These are phyloP conservation scores for Lineolata rhizophorae DNA, from an alignment of 495 filamentous ascomycete species.

Conservation along the genomic window DNA sequence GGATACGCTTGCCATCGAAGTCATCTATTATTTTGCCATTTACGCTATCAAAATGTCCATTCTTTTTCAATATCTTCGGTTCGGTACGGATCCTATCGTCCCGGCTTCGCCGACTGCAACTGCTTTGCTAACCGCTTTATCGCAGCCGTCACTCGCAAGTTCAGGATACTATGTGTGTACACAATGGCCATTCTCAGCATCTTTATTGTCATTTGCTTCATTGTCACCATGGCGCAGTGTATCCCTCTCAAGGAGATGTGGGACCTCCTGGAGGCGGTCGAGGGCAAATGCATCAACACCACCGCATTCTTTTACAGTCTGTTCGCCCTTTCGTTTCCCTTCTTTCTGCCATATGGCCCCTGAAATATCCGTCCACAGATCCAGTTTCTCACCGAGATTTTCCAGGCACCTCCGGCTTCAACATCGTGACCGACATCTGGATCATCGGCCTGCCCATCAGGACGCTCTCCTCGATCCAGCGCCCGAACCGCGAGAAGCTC, in stretches of 20 bases:
- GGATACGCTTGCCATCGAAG: slow-evolving; percentile 20
- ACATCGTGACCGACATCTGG: slow-evolving; percentile 29
- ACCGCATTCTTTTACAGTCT: slow-evolving; percentile 28
- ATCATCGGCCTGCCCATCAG: slow-evolving; percentile 28
- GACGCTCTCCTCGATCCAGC: slow-evolving; percentile 21
- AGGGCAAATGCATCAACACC: slow-evolving; percentile 24
- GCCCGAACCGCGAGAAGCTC: slow-evolving; percentile 22
- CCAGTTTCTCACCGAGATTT: not conserved
- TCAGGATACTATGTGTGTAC: slow-evolving; percentile 6
- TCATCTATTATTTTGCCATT: slow-evolving; percentile 22
- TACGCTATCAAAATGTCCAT: slow-evolving; percentile 25
- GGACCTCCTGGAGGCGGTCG: slow-evolving; percentile 19
- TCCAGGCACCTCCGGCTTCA: slow-evolving; percentile 24
- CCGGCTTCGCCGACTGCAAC: not conserved
- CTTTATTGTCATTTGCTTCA: slow-evolving; percentile 19
- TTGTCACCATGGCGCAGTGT: slow-evolving; percentile 22
- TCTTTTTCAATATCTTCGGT: slow-evolving; percentile 24
- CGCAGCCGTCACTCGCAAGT: slow-evolving; percentile 1
- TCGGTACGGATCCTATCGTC: slow-evolving; percentile 16
- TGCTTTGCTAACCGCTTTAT: not conserved
- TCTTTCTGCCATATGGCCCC: too few species aligned
- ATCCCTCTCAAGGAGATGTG: slow-evolving; percentile 23
- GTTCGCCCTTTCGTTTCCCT: too few species aligned
- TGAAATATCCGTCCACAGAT: not conserved
- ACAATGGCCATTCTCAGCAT: slow-evolving; percentile 20